Base-by-base conservation (phyloP, 768 basidiomycete genomes). In the Lentinula detonsa region DNA sequence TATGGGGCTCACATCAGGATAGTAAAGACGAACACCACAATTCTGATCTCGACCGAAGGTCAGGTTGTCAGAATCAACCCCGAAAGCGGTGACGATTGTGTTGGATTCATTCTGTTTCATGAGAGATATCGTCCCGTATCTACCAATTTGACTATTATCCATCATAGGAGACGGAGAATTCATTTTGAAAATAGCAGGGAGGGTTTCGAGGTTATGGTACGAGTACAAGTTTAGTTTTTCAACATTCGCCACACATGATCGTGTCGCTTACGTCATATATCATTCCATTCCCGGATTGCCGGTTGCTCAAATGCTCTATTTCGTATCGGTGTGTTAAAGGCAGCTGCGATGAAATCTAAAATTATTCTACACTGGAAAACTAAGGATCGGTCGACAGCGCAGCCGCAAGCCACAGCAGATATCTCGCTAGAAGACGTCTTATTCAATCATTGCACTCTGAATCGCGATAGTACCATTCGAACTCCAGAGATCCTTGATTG, bases 1-100 rank as follows among this genome's bases (percentile, higher is more conserved):
- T 0, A 89, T 63, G 3, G 79, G 73, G 43, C 81, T 83, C 57
- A 91, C 81, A 46, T 81, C 78, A 1, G 79, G 73, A 67, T 90
- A 91, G 70, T 90, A 91, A 40, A 91, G 73, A 45, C 90, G 75
- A 18, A 91, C 83, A 62, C 84, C 80, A 68, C 89, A 90, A 0
- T 71, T 69, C 0, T 78, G 78, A 67, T 86, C 85, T 61, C 86
- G 79, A 50, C 90, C 89, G 71, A 91, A 85, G 0, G 88, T 87
- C 55, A 90, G 74, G 56, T 81, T 76, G 21, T 84, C 79, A 4
- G 83, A 78, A 73, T 91, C 89, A 65, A 91, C 84, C 4, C 89
- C 89, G 63, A 87, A 91, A 1, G 86, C 78, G 1, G 89, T 85
- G 28, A 90, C 73, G 8, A 82, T 73, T 0, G 72, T 71, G 56